Evolutionary conservation across 2,329 filamentous ascomycete genomes (phyloP), one percentile per base, ranked within the genome.

Genomic region (Colletotrichum gloeosporioides): DNA sequence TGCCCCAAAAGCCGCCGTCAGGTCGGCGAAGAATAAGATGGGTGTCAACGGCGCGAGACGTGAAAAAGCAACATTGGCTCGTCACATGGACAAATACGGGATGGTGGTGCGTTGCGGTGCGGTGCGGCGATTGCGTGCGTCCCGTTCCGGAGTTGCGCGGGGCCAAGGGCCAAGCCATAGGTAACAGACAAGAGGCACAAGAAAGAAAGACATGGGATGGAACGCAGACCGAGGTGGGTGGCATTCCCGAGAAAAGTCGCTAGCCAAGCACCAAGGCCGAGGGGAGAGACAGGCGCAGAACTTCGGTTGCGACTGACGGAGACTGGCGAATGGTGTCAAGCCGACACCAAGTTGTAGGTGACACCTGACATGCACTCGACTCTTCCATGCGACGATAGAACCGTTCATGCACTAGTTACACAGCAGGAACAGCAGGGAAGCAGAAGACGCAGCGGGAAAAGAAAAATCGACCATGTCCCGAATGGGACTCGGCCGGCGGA

Each of bases 301-400:
- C 8, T 53, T 53, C 44, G 44, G 44, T 22, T 39, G 44, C 59
- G 22, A 73, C 36, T 44, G 32, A 65, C 32, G 57, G 49, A 65
- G 16, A 34, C 12, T 25, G 67, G 29, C 55, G 59, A 61, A 68
- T 72, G 69, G 55, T 39, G 64, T n/a, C 59, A 62, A 69, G 39
- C 62, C 34, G 18, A 36, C 27, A 67, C 29, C 32, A 12, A 69
- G 49, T 59, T 68, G 64, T 61, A 57, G 49, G 67, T 75, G 53
- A 63, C 75, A 71, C 74, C 70, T 71, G 61, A 67, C 66, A 77
- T 77, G 71, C 75, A 67, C 22, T 55, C 62, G 66, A 77, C 63
- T 75, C 53, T 70, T 75, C 66, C 55, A 77, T 75, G 66, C 75
- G 55, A 77, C 64, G 29, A 69, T 29, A 53, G 49, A 75, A 71